Percentiles rank a stretch among this genome's conserved stretches.
These are phyloP conservation scores for Hirsutella rhossiliensis DNA, from an alignment of 2,329 filamentous ascomycete species.

Conservation along the genomic window DNA sequence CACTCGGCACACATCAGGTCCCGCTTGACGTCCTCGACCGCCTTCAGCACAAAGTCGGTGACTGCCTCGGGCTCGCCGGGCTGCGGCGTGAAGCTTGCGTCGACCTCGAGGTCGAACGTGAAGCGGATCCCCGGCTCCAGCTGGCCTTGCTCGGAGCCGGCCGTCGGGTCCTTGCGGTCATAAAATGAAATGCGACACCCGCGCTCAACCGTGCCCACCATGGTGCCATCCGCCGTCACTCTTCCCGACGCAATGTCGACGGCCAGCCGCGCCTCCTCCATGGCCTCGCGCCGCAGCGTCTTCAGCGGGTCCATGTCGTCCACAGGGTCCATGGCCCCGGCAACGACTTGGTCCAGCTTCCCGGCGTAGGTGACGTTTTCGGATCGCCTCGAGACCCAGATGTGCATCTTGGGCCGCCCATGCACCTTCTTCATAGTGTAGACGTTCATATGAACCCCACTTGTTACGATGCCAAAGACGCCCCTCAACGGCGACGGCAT, in stretches of 20 bases:
- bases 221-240: conserved; percentile 6
- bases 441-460: conserved; percentile 24
- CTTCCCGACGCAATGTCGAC: conserved; percentile 11
- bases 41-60: conserved; percentile 14
- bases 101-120: conserved; percentile 21
- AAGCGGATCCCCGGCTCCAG: conserved; percentile 25
- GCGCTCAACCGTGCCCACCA: conserved; percentile 12
- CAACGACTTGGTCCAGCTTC: conserved; percentile 24
- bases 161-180: conserved; percentile 18
- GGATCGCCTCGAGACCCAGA: conserved; percentile 22
- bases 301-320: conserved; percentile 14
- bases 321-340: conserved; percentile 19
- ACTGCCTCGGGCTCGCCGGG: conserved; percentile 15
- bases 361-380: conserved; percentile 17
- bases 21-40: conserved; percentile 17
- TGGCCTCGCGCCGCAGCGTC: conserved; percentile 19
- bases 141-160: conserved; percentile 18
- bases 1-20: conserved; percentile 14
- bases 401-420: conserved; percentile 10
- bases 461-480: conserved; percentile 22
- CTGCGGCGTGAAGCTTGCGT: conserved; percentile 9
- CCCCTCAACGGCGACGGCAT: conserved; percentile 21
- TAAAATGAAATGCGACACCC: conserved; percentile 20
- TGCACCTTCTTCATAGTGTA: conserved; percentile 15
- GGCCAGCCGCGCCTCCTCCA: conserved; percentile 19